Percentiles rank a stretch among this genome's conserved stretches.
Evolutionary conservation across 2,329 filamentous ascomycete species (phyloP).

Genomic region (Achaetomium macrosporum): DNA sequence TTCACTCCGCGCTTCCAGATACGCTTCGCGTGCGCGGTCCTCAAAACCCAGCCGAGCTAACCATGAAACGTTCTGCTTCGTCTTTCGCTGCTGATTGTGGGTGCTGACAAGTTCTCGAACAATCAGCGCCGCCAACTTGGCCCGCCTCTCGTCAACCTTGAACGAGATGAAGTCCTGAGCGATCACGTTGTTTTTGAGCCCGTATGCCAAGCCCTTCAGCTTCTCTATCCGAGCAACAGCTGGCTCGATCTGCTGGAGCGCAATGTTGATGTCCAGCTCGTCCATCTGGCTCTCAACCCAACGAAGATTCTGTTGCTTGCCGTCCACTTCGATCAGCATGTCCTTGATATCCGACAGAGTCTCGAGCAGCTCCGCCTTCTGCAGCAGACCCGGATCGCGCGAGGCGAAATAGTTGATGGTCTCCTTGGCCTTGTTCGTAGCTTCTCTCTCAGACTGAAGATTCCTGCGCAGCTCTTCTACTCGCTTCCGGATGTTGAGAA

Average conservation of each 20-base stretch:
- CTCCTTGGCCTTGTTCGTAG: slow-evolving; percentile 76
- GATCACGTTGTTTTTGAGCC: slow-evolving; percentile 76
- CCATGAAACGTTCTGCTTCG: slow-evolving; percentile 77
- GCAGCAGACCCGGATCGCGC: slow-evolving; percentile 67
- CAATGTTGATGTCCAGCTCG: slow-evolving; percentile 92
- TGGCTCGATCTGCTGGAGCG: slow-evolving; percentile 79
- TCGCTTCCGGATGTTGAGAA: slow-evolving; percentile 87
- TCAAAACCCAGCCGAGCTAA: slow-evolving; percentile 83
- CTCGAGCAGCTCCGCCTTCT: slow-evolving; percentile 75
- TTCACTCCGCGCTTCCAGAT: slow-evolving; percentile 70
- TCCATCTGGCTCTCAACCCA: slow-evolving; percentile 96
- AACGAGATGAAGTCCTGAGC: slow-evolving; percentile 89
- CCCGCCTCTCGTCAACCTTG: slow-evolving; percentile 82
- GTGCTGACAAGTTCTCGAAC: slow-evolving; percentile 71
- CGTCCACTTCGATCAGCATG: slow-evolving; percentile 91
- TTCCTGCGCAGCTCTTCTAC: slow-evolving; percentile 86
- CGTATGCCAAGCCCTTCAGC: slow-evolving; percentile 69
- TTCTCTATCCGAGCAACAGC: slow-evolving; percentile 82
- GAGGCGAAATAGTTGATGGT: slow-evolving; percentile 81
- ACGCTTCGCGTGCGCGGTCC: slow-evolving; percentile 80
- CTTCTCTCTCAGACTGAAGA: slow-evolving; percentile 79
- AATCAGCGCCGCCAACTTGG: slow-evolving; percentile 68
- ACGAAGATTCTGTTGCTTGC: slow-evolving; percentile 90
- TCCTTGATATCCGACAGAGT: slow-evolving; percentile 73
- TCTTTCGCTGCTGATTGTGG: slow-evolving; percentile 70